Conservation (phyloP, 1,284 basidiomycete genomes). For the Coniferiporia weirii region DNA sequence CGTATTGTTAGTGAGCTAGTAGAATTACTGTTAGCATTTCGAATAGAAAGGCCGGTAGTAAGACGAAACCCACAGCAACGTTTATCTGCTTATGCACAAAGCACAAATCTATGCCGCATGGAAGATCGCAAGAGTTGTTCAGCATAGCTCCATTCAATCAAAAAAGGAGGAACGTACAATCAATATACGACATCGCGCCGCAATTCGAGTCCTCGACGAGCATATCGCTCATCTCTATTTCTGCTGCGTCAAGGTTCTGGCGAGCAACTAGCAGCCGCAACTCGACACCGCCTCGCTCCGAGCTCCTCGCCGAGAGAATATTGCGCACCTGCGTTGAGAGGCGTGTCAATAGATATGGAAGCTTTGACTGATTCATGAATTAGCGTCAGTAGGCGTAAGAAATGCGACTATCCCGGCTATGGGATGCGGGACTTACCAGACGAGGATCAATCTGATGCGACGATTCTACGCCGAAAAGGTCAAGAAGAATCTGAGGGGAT, state of each 20-base stretch:
- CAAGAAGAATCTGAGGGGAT: conserved; percentile 77
- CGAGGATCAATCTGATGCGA: conserved; percentile 68
- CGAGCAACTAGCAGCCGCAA: conserved; percentile 77
- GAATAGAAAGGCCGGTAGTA: not conserved
- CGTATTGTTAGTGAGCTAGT: conserved; percentile 15
- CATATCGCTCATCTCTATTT: conserved; percentile 97
- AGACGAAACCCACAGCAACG: conserved; percentile 46
- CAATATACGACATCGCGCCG: conserved; percentile 83
- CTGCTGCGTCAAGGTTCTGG: conserved; percentile 90
- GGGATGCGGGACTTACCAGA: conserved; percentile 46
- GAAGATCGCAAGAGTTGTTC: not conserved
- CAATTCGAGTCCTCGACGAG: conserved; percentile 97
- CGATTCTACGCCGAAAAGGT: conserved; percentile 85
- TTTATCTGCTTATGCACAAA: conserved; percentile 56
- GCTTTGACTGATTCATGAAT: conserved; percentile 43
- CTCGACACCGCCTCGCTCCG: conserved; percentile 54
- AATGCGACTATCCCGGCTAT: not conserved
- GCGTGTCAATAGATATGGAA: conserved; percentile 73
- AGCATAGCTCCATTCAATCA: conserved; percentile 31
- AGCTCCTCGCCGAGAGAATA: conserved; percentile 69
- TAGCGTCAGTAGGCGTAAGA: conserved; percentile 10
- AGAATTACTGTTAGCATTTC: not conserved
- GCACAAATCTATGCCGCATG: conserved; percentile 39
- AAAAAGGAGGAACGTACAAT: conserved; percentile 62
- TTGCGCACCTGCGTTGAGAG: conserved; percentile 85